These are phyloP conservation scores for Hyaloscypha finlandica DNA, from an alignment of 495 filamentous ascomycete genomes.

Conservation along the genomic window DNA sequence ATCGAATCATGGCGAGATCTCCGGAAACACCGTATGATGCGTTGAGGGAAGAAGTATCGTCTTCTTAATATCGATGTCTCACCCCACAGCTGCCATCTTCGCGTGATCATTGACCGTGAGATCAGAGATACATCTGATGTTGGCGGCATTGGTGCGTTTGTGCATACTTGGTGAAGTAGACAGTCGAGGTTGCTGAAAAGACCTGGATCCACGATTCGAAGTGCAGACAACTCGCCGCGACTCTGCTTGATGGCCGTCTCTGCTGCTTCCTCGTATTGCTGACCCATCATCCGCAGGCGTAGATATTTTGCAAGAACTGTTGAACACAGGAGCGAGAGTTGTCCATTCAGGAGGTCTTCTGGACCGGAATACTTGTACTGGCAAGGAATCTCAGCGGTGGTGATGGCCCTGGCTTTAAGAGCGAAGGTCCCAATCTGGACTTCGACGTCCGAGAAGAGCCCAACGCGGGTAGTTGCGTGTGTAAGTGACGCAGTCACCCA, in stretches of 20 bases:
- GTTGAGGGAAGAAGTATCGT: conserved; percentile 25
- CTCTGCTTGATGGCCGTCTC: conserved; percentile 24
- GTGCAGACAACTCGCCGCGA: conserved; percentile 12
- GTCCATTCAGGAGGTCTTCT: background rate
- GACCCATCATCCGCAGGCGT: conserved; percentile 21
- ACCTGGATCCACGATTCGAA: conserved; percentile 9
- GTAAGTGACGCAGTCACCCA: conserved; percentile 20
- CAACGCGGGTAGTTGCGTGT: background rate
- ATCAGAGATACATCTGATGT: conserved; percentile 27
- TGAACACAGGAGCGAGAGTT: conserved; percentile 18
- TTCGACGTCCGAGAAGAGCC: conserved; percentile 14
- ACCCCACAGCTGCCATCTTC: conserved; percentile 26
- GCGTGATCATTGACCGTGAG: conserved; percentile 29
- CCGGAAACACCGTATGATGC: conserved; percentile 20
- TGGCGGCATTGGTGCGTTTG: conserved; percentile 28
- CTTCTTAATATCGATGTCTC: conserved; percentile 18
- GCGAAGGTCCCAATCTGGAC: conserved; percentile 29
- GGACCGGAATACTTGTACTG: conserved; percentile 5
- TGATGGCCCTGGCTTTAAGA: conserved; percentile 26
- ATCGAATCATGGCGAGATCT: conserved; percentile 24
- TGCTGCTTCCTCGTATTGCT: conserved; percentile 27
- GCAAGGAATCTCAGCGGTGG: conserved; percentile 24
- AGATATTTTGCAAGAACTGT: conserved; percentile 33
- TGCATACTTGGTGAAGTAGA: conserved; percentile 22
- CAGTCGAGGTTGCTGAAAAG: conserved; percentile 13